Evolutionary conservation across 331 rosid genomes (phyloP).

Genomic region (Acacia pycnantha): DNA sequence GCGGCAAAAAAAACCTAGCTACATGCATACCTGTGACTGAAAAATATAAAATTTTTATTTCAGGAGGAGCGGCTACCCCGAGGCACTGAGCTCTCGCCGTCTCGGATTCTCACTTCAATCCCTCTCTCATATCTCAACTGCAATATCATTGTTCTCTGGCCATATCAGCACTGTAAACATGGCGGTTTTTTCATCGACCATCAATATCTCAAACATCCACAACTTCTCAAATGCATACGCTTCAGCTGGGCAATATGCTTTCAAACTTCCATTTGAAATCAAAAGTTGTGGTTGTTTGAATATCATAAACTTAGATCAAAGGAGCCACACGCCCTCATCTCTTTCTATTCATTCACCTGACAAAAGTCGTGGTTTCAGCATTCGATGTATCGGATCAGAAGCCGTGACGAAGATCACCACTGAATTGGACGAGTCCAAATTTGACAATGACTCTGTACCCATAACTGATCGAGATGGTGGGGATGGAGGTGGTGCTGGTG

Average conservation of each 20-base stretch:
- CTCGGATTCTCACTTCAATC: not conserved
- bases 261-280: not conserved
- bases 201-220: conserved; percentile 12
- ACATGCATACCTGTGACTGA: not conserved
- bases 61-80: not conserved
- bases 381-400: conserved; percentile 27
- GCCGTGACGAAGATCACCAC: not conserved
- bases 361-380: conserved; percentile 1
- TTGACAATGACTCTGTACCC: conserved; percentile 17
- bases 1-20: not conserved
- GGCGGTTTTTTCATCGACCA: conserved; percentile 31
- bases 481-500: conserved; percentile 19
- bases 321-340: not conserved
- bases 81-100: not conserved
- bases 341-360: not conserved
- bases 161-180: conserved; percentile 21
- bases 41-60: not conserved
- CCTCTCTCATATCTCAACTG: not conserved
- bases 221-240: not conserved
- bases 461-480: conserved; percentile 22
- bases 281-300: not conserved
- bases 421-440: not conserved
- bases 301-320: not conserved
- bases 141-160: not conserved
- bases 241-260: not conserved